phyloP scores from a whole-genome alignment of 768 basidiomycete species.

The Amanita rubescens region DNA sequence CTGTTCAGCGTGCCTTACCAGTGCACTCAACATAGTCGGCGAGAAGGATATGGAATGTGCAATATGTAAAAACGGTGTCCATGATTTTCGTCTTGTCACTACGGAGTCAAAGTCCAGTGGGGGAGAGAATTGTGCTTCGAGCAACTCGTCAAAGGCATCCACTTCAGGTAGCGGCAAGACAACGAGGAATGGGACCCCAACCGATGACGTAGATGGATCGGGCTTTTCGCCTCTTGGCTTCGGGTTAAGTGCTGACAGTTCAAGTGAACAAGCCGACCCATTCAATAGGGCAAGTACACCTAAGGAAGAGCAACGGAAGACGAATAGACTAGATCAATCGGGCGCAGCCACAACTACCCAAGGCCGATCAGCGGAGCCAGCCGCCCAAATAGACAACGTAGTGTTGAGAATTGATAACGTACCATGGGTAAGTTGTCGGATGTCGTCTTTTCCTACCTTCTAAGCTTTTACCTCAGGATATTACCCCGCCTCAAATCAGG shows the following conservation, averaged over 20 bases:
- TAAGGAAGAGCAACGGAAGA: constrained; percentile 24
- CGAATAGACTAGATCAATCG: not conserved
- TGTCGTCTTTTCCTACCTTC: not conserved
- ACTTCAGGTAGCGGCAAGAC: not conserved
- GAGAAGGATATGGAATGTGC: constrained; percentile 86
- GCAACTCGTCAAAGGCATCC: not conserved
- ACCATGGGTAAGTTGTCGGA: constrained; percentile 60
- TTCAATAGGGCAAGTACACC: constrained; percentile 37
- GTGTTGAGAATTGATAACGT: constrained; percentile 85
- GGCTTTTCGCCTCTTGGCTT: constrained; percentile 33
- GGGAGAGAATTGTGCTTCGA: not conserved
- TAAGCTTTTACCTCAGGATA: constrained; percentile 45
- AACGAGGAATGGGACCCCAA: not conserved
- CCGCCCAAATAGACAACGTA: constrained; percentile 31
- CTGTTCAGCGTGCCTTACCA: constrained; percentile 77
- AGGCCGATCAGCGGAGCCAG: not conserved
- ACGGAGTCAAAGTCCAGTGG: not conserved
- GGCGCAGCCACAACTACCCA: constrained; percentile 7
- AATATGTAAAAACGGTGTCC: constrained; percentile 64
- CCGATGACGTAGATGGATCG: not conserved
- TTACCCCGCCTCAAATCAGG: constrained; percentile 67
- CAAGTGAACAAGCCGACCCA: not conserved
- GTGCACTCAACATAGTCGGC: constrained; percentile 82
- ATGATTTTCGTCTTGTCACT: constrained; percentile 52
- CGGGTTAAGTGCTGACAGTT: constrained; percentile 20